Percentiles rank a stretch among this genome's conserved stretches.
phyloP scores from a whole-genome alignment of 129 eudicot genomes.

The Oenanthe sinensis region DNA sequence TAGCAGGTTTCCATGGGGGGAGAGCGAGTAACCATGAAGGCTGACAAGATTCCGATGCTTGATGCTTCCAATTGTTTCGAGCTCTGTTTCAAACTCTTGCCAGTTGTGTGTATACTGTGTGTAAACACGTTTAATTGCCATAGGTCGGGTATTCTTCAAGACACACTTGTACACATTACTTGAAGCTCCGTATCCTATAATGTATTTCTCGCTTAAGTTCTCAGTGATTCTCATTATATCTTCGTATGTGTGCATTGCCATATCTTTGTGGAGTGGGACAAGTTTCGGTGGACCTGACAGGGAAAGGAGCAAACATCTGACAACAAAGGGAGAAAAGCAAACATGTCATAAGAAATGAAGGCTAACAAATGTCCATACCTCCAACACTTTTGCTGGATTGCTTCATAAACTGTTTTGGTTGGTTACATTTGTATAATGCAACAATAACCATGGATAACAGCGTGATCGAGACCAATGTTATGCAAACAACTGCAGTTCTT shows the following conservation, averaged over 20 bases:
- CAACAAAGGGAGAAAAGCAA: background rate
- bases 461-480: conserved; percentile 48
- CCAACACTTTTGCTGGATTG: conserved; percentile 33
- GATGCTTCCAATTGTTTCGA: conserved; percentile 71
- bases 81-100: conserved; percentile 77
- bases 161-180: conserved; percentile 82
- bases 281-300: conserved; percentile 60
- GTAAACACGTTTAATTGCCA: conserved; percentile 86
- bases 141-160: conserved; percentile 66
- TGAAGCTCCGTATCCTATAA: conserved; percentile 89
- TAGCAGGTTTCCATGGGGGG: conserved; percentile 71
- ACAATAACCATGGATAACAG: conserved; percentile 50
- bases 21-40: conserved; percentile 75
- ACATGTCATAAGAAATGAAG: background rate
- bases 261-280: conserved; percentile 70
- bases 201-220: conserved; percentile 62
- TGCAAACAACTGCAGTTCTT: conserved; percentile 50
- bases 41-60: conserved; percentile 79
- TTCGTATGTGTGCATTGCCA: conserved; percentile 82
- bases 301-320: background rate
- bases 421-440: conserved; percentile 49
- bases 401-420: conserved; percentile 29
- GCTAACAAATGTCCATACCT: conserved; percentile 28
- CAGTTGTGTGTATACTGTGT: conserved; percentile 48
- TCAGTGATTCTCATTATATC: conserved; percentile 80